phyloP scores from a whole-genome alignment of 345 rosid species.

The Citrus sp. region DNA sequence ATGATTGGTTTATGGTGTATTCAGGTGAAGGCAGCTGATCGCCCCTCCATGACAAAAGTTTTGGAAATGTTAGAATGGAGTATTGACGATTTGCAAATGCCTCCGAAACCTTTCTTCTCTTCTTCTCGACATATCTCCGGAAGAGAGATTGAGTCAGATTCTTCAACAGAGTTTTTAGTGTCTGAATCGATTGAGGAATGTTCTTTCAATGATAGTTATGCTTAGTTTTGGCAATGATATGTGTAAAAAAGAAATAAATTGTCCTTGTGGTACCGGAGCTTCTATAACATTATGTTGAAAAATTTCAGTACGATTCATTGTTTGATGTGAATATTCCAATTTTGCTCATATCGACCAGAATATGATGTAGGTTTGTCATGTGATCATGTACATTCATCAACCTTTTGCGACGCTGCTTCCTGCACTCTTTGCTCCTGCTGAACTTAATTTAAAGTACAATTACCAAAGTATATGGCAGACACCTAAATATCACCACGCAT shows the following conservation, averaged over 20 bases:
- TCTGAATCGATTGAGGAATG: not conserved
- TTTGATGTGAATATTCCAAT: no score
- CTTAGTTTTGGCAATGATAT: not conserved
- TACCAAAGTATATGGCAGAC: no score
- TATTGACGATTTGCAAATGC: constrained; percentile 24
- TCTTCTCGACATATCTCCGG: constrained; percentile 4
- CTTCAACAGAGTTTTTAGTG: not conserved
- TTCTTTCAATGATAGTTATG: not conserved
- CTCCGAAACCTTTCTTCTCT: constrained; percentile 28
- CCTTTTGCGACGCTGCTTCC: no score
- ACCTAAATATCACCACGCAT: no score
- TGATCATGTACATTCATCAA: no score
- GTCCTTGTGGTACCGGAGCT: no score
- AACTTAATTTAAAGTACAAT: no score
- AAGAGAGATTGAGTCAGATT: not conserved
- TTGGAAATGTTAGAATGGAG: constrained; percentile 32
- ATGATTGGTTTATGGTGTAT: constrained; percentile 41
- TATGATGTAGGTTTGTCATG: no score
- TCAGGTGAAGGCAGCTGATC: constrained; percentile 27
- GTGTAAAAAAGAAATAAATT: not conserved
- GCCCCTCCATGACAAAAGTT: constrained; percentile 35
- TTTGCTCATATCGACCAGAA: no score
- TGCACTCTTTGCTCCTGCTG: no score
- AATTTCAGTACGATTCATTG: no score
- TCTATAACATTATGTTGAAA: no score